phyloP scores from a whole-genome alignment of 306 rosid genomes.

The Pueraria montana region DNA sequence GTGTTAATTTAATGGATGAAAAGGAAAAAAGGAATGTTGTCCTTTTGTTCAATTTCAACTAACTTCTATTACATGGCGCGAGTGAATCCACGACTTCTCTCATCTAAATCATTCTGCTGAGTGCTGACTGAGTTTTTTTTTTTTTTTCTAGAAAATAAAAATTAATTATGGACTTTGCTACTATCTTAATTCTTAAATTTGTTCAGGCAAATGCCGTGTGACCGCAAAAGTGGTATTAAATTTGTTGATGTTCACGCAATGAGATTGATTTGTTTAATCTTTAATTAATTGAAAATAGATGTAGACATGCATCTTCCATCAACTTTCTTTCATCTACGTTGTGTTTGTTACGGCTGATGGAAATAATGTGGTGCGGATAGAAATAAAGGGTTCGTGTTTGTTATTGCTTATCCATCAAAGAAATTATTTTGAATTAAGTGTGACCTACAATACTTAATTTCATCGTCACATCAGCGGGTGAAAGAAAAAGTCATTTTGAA shows the following conservation, averaged over 20 bases:
- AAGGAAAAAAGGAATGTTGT: not conserved
- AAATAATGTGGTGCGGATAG: too few relatives aligned
- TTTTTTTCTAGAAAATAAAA: not conserved
- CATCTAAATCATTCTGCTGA: not conserved
- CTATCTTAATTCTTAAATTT: not conserved
- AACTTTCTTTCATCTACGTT: not conserved
- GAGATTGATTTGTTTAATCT: not conserved
- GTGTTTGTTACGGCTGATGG: too few relatives aligned
- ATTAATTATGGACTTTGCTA: not conserved
- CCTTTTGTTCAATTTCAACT: constrained; percentile 11
- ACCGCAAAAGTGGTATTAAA: not conserved
- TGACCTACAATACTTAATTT: too few relatives aligned
- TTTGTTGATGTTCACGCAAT: not conserved
- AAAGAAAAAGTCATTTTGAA: too few relatives aligned
- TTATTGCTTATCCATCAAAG: too few relatives aligned
- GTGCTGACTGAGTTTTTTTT: not conserved
- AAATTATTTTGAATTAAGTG: too few relatives aligned
- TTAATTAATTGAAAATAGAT: not conserved
- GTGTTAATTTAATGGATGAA: not conserved
- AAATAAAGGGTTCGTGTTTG: too few relatives aligned
- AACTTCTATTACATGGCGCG: not conserved
- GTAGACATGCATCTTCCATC: not conserved
- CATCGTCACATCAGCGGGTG: too few relatives aligned
- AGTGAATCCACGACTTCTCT: constrained; percentile 3
- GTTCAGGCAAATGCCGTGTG: not conserved